A percentile compares a stretch with the other conserved stretches of the same genome.
phyloP scores from a whole-genome alignment of 2,329 filamentous ascomycete species.

The Cladosporium phlei region DNA sequence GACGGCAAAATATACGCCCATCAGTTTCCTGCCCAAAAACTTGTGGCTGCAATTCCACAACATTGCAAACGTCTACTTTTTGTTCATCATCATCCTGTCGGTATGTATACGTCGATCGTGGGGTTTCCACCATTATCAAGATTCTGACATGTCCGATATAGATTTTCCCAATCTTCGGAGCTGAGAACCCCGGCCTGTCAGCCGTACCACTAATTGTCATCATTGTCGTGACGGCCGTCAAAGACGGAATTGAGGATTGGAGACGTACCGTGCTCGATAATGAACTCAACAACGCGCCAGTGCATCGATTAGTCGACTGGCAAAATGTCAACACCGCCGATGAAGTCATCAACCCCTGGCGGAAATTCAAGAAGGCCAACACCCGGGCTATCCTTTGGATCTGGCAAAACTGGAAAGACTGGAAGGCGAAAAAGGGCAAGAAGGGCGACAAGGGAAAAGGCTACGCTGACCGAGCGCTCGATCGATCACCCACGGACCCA shows the following conservation, averaged over 20 bases:
- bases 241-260: constrained; percentile 95
- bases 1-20: constrained; percentile 92
- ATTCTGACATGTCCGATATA: constrained; percentile 38
- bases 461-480: constrained; percentile 44
- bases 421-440: constrained; percentile 42
- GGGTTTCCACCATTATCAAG: background rate
- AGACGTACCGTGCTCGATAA: constrained; percentile 85
- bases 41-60: constrained; percentile 98
- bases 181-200: constrained; percentile 80
- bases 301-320: constrained; percentile 84
- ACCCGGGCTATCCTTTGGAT: constrained; percentile 57
- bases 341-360: constrained; percentile 81
- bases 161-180: constrained; percentile 96
- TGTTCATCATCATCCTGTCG: constrained; percentile 89
- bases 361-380: constrained; percentile 82
- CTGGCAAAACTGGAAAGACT: constrained; percentile 44
- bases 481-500: constrained; percentile 46
- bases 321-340: constrained; percentile 88
- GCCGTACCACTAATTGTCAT: constrained; percentile 92
- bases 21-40: constrained; percentile 95
- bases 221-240: constrained; percentile 78
- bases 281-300: constrained; percentile 91
- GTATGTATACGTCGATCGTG: constrained; percentile 55
- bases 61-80: constrained; percentile 96
- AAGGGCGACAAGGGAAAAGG: constrained; percentile 44